Evolutionary conservation across 345 rosid species (phyloP).

Genomic region (Stellera chamaejasme): DNA sequence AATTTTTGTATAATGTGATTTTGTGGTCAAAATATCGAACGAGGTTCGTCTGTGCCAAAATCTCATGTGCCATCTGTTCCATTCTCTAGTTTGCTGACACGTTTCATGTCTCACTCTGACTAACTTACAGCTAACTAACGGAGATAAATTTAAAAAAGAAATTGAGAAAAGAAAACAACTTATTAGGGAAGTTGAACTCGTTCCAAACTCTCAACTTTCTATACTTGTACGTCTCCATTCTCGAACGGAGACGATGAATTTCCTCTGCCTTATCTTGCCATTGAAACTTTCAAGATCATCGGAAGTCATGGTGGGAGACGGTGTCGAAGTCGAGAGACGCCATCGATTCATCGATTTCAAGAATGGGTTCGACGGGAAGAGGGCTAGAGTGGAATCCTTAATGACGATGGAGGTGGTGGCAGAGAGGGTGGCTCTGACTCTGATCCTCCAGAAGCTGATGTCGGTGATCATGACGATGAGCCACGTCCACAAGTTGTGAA

Average conservation of each 20-base stretch:
- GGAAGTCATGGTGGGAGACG: not conserved
- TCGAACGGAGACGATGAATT: conserved; percentile 28
- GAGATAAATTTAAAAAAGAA: too few relatives aligned
- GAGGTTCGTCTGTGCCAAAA: too few relatives aligned
- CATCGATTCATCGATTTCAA: not conserved
- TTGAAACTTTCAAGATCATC: conserved; percentile 5
- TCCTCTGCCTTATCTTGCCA: conserved; percentile 20
- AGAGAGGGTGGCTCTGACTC: conserved; percentile 7
- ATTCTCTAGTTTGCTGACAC: too few relatives aligned
- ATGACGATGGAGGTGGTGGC: not conserved
- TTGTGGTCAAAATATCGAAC: too few relatives aligned
- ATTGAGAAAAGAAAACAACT: too few relatives aligned
- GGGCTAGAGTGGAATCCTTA: not conserved
- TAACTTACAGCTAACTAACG: too few relatives aligned
- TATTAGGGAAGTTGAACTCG: too few relatives aligned
- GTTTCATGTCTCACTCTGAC: too few relatives aligned
- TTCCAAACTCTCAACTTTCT: too few relatives aligned
- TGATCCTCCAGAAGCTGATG: conserved; percentile 27
- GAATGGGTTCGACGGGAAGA: not conserved
- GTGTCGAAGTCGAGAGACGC: conserved; percentile 7
- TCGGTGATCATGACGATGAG: conserved; percentile 26
- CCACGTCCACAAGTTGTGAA: conserved; percentile 28
- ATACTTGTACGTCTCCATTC: conserved; percentile 8
- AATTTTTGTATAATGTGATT: too few relatives aligned
- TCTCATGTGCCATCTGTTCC: too few relatives aligned